A percentile compares a stretch with the other conserved stretches of the same genome.
These are phyloP conservation scores for Austroboletus novae-zelandiae DNA, from an alignment of 1,284 basidiomycete genomes.

Conservation along the genomic window DNA sequence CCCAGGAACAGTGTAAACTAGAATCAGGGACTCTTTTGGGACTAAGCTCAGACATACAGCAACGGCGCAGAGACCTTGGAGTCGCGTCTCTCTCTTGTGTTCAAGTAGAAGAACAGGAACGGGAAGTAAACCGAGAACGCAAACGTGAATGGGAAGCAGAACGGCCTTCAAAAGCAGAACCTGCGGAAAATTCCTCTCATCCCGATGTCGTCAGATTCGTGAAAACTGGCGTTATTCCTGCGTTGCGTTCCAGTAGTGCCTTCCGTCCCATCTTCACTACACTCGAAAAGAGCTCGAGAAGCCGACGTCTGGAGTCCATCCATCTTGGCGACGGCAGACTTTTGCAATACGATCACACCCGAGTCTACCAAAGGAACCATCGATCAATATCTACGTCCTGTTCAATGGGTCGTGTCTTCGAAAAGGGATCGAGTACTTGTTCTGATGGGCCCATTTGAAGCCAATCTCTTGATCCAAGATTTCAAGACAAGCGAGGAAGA, in stretches of 20 bases:
- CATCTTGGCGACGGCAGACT: constrained; percentile 24
- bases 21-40: background rate
- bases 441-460: constrained; percentile 44
- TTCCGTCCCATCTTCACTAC: constrained; percentile 4
- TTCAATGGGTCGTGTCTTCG: constrained; percentile 41
- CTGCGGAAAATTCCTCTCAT: background rate
- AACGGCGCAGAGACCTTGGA: constrained; percentile 19
- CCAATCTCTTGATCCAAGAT: constrained; percentile 36
- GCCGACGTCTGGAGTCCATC: constrained; percentile 7
- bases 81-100: constrained; percentile 13
- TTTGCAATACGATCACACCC: constrained; percentile 11
- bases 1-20: background rate
- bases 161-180: background rate
- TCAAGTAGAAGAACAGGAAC: constrained; percentile 43
- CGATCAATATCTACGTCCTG: constrained; percentile 36
- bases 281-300: constrained; percentile 3
- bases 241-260: background rate
- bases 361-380: background rate
- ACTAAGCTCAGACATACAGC: background rate
- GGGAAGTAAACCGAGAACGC: constrained; percentile 40
- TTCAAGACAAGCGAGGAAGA: constrained; percentile 35
- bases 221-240: constrained; percentile 9
- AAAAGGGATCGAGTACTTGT: constrained; percentile 24
- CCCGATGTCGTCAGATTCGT: constrained; percentile 20
- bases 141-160: constrained; percentile 32